Evolutionary conservation across 2,329 filamentous ascomycete genomes (phyloP).

Genomic region (Lecanoromycetidae sp.): DNA sequence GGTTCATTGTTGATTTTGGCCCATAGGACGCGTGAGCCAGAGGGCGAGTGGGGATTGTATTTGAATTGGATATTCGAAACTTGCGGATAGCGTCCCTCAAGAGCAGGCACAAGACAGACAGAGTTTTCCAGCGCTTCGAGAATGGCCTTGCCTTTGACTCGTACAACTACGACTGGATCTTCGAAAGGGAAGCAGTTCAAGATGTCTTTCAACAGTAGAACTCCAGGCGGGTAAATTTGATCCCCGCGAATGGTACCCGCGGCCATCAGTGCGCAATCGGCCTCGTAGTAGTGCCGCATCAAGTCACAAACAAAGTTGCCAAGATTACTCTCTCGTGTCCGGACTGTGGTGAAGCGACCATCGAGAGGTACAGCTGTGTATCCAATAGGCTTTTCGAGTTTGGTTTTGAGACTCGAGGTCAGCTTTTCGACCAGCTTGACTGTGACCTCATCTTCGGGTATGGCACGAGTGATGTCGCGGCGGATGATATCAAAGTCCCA

Average conservation of each 20-base stretch:
- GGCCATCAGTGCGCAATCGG: conserved; percentile 76
- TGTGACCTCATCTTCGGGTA: conserved; percentile 52
- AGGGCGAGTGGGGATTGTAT: conserved; percentile 52
- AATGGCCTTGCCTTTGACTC: conserved; percentile 58
- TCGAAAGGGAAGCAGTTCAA: conserved; percentile 87
- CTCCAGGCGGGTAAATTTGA: conserved; percentile 72
- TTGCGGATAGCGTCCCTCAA: conserved; percentile 76
- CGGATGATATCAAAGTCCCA: conserved; percentile 74
- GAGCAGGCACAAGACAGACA: conserved; percentile 65
- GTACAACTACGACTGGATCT: conserved; percentile 71
- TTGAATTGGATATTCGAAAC: conserved; percentile 70
- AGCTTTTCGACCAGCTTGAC: conserved; percentile 53
- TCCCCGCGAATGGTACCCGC: conserved; percentile 78
- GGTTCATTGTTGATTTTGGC: conserved; percentile 50
- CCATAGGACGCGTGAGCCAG: conserved; percentile 51
- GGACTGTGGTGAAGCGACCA: conserved; percentile 72
- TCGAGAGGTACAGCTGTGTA: conserved; percentile 75
- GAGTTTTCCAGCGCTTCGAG: conserved; percentile 74
- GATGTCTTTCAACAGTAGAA: conserved; percentile 68
- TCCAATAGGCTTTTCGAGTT: conserved; percentile 69
- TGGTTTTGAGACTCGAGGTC: conserved; percentile 60
- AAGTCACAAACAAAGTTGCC: conserved; percentile 88
- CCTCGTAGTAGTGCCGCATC: conserved; percentile 70
- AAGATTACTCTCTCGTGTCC: conserved; percentile 66
- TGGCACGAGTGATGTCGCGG: conserved; percentile 57